Evolutionary conservation across 148 eudicot genomes (phyloP).

Genomic region (Rhododendron williamsianum): DNA sequence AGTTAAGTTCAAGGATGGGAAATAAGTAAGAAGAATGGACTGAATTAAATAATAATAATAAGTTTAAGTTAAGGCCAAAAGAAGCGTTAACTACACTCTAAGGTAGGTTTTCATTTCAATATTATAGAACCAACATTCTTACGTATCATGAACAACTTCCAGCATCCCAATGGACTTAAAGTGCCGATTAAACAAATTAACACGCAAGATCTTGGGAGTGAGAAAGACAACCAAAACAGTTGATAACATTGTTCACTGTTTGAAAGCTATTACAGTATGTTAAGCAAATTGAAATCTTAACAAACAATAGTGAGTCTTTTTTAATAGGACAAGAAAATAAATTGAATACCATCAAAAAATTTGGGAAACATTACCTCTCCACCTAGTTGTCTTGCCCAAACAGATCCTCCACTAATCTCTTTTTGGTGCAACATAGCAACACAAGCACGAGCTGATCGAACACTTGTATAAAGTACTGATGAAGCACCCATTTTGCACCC

Average conservation of each 20-base stretch:
- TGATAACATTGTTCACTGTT: neutral
- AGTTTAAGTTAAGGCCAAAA: no score
- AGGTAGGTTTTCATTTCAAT: neutral
- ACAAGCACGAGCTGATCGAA: slow-evolving; percentile 79
- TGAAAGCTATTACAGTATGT: neutral
- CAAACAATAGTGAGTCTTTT: neutral
- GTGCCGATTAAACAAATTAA: neutral
- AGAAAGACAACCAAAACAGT: neutral
- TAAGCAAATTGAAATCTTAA: neutral
- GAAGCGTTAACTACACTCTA: neutral
- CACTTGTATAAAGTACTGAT: slow-evolving; percentile 69
- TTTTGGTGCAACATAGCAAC: slow-evolving; percentile 82
- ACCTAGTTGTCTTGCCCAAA: slow-evolving; percentile 99
- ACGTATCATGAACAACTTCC: neutral
- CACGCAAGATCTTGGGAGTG: neutral
- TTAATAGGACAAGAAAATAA: neutral
- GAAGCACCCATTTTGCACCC: slow-evolving; percentile 84
- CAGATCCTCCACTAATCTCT: slow-evolving; percentile 50
- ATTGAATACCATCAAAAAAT: neutral
- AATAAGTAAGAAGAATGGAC: no score
- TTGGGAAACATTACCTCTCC: slow-evolving; percentile 63
- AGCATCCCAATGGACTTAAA: neutral
- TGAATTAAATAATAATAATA: no score
- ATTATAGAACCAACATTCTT: neutral
- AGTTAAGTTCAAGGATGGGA: no score